Evolutionary conservation across 441 rosid genomes (phyloP), one percentile per base, ranked within the genome.

Genomic region (Francoa sonchifolia): DNA sequence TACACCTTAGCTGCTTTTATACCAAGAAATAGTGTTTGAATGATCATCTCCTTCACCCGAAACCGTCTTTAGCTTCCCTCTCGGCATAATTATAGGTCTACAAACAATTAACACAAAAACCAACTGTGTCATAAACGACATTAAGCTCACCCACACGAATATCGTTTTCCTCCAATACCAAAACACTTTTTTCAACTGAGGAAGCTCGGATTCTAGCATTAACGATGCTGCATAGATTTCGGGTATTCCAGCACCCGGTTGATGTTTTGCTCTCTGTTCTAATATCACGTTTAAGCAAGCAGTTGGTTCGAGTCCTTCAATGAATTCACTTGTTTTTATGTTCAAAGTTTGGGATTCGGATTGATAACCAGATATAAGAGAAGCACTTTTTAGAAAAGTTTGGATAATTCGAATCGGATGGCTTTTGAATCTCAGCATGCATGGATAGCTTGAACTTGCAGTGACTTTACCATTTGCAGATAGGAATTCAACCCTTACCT

Each of bases 101-200:
- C 92, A 85, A 50, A 82, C 85, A 30, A 82, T 45, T 48, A 82
- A 60, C 6, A 59, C 28, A 39, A 67, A 54, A 59, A 74, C 36
- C 65, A 89, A 34, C 70, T 76, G 67, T 48, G 25, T 54, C 19
- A 57, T 22, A 49, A 89, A 82, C 5, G 57, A 4, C n/a, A 63
- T 39, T 55, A 85, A 62, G 54, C 63, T 61, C 35, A 66, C 57
- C 95, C 95, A 89, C 28, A 77, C 44, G 39, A 72, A 84, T 40
- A 81, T 23, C 31, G 92, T 82, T 42, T 47, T 85, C 71, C 54
- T 67, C 96, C 98, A 79, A 50, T 44, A 57, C 98, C 93, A 85
- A 26, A 85, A 48, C 16, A 79, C 25, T 61, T 68, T 71, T 58
- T 54, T 85, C 31, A 75, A 49, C 10, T 76, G 51, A 34, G 89